Conservation (phyloP, 2,329 filamentous ascomycete genomes). For the Diaporthe sp. region DNA sequence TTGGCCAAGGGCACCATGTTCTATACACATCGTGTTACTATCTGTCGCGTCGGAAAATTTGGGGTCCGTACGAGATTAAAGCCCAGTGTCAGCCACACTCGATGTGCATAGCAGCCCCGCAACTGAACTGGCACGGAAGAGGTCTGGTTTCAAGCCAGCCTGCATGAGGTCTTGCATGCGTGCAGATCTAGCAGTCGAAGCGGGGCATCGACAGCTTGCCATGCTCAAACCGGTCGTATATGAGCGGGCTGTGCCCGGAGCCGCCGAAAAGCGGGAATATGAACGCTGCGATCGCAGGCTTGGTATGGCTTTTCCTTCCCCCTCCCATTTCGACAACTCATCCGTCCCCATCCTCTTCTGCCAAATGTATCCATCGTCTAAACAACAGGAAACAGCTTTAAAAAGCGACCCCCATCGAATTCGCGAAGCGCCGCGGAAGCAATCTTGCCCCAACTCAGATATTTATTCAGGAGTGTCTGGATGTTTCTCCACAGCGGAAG, state of each 20-base stretch:
- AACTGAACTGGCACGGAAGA: background rate
- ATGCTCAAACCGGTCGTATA: background rate
- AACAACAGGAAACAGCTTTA: background rate
- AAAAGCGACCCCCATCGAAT: background rate
- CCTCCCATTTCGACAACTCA: background rate
- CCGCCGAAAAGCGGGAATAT: background rate
- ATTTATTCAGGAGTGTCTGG: constrained; percentile 7
- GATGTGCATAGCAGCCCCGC: constrained; percentile 7
- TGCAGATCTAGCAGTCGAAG: background rate
- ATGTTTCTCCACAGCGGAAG: constrained; percentile 18
- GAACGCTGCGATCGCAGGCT: constrained; percentile 18
- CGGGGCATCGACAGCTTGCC: background rate
- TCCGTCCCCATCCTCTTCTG: background rate
- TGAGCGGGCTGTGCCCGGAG: background rate
- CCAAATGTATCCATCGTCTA: background rate
- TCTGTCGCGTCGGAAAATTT: background rate
- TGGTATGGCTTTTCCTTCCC: constrained; percentile 5
- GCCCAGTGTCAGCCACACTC: background rate
- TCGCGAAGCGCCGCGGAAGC: background rate
- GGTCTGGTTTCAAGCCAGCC: constrained; percentile 6
- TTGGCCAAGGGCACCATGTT: background rate
- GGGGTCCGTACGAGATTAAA: background rate
- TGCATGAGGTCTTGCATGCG: constrained; percentile 21
- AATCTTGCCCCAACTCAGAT: background rate
- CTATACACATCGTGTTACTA: background rate